Conservation (phyloP, 345 rosid species). For the Gossypium anomalum region DNA sequence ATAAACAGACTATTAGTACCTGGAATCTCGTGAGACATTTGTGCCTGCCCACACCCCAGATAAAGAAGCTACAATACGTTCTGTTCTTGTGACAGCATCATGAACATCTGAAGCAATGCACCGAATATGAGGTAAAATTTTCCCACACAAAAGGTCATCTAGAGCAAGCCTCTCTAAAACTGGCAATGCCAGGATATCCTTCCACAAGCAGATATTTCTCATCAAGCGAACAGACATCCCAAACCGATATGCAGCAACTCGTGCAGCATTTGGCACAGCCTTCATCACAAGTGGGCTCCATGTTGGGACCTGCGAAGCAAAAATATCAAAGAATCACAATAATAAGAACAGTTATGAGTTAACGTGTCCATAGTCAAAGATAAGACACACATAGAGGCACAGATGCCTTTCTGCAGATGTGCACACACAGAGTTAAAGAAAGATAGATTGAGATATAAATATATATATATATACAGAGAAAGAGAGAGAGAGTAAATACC, state of each 20-base stretch:
- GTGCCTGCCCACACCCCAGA: conserved; percentile 81
- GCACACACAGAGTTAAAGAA: not conserved
- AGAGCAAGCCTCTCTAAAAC: conserved; percentile 80
- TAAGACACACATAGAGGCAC: not conserved
- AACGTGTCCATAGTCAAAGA: not conserved
- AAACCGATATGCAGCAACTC: conserved; percentile 78
- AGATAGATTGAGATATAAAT: not conserved
- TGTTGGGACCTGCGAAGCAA: conserved; percentile 62
- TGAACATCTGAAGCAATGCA: conserved; percentile 72
- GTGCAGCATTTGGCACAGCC: conserved; percentile 84
- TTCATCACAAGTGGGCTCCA: conserved; percentile 77
- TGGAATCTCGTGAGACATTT: conserved; percentile 47
- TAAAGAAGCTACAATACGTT: conserved; percentile 68
- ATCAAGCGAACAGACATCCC: conserved; percentile 81
- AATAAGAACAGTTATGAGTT: not conserved
- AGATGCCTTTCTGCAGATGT: not conserved
- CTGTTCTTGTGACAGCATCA: conserved; percentile 80
- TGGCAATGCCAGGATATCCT: conserved; percentile 72
- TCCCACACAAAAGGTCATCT: conserved; percentile 71
- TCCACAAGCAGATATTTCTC: conserved; percentile 91
- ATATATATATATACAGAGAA: not conserved
- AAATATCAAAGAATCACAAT: not conserved
- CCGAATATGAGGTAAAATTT: conserved; percentile 78
- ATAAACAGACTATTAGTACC: conserved; percentile 35
- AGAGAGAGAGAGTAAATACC: conserved; percentile 31